Conservation (phyloP, 495 filamentous ascomycete genomes). For the Tuber brumale region DNA sequence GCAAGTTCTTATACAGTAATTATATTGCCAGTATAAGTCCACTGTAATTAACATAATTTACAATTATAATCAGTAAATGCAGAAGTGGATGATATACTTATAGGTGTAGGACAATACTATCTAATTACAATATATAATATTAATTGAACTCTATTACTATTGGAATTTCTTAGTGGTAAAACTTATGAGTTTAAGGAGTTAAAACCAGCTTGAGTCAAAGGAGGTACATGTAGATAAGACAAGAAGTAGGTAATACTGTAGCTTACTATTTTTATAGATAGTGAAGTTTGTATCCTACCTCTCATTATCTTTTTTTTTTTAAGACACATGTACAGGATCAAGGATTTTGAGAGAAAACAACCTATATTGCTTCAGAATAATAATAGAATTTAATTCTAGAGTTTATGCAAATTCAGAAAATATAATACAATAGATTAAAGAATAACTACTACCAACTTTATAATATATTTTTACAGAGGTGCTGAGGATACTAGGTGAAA, state of each 20-base stretch:
- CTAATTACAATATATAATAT: neutral
- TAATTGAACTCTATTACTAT: neutral
- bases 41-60: conserved; percentile 1
- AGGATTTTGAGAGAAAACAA: neutral
- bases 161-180: conserved; percentile 3
- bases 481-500: too few relatives aligned
- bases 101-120: neutral
- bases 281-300: neutral
- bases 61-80: neutral
- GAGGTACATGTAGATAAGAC: neutral
- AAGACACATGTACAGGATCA: neutral
- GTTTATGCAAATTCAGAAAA: conserved; percentile 4
- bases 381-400: conserved; percentile 4
- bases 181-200: neutral
- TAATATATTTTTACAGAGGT: too few relatives aligned
- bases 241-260: conserved; percentile 6
- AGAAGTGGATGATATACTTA: neutral
- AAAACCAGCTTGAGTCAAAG: conserved; percentile 2
- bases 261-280: conserved; percentile 12
- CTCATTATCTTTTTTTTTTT: neutral
- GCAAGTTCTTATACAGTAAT: too few relatives aligned
- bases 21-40: too few relatives aligned
- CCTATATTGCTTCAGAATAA: neutral
- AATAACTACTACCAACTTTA: neutral
- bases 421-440: conserved; percentile 3